Percentiles rank a stretch among this genome's conserved stretches.
phyloP scores from a whole-genome alignment of 2,329 filamentous ascomycete species.

The Microdochium paspali region DNA sequence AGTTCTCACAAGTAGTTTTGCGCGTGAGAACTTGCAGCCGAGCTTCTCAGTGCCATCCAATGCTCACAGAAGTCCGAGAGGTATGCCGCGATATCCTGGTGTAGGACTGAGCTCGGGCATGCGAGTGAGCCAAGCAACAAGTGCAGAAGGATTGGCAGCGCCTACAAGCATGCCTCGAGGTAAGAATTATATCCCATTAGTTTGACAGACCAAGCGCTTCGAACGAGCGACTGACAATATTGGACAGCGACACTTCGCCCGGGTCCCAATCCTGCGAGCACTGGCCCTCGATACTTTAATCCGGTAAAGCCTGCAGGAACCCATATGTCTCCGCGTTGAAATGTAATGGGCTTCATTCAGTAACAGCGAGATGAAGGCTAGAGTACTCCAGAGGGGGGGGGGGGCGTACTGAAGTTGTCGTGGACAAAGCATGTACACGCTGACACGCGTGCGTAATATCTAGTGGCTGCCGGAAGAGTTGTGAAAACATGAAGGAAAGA shows the following conservation, averaged over 20 bases:
- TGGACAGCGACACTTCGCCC: not conserved
- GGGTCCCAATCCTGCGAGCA: not conserved
- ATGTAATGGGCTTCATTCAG: too few species aligned
- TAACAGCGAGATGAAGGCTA: too few species aligned
- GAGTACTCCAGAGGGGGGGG: too few species aligned
- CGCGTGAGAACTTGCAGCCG: not conserved
- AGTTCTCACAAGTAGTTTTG: slow-evolving; percentile 17
- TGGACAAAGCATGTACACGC: too few species aligned
- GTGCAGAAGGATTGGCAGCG: not conserved
- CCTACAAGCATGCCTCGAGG: not conserved
- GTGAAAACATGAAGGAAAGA: too few species aligned
- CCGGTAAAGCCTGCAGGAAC: not conserved
- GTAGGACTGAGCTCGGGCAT: not conserved
- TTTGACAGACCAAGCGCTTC: not conserved
- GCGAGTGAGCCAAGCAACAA: not conserved
- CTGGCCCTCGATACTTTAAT: not conserved
- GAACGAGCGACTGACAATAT: not conserved
- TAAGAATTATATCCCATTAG: not conserved
- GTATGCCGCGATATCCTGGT: not conserved
- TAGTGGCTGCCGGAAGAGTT: too few species aligned
- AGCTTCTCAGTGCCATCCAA: not conserved
- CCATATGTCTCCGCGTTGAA: not conserved
- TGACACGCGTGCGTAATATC: too few species aligned
- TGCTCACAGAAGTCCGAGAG: not conserved
- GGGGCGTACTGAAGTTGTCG: too few species aligned